phyloP scores from a whole-genome alignment of 192 early-diverging fungal species.

The Podila verticillata region DNA sequence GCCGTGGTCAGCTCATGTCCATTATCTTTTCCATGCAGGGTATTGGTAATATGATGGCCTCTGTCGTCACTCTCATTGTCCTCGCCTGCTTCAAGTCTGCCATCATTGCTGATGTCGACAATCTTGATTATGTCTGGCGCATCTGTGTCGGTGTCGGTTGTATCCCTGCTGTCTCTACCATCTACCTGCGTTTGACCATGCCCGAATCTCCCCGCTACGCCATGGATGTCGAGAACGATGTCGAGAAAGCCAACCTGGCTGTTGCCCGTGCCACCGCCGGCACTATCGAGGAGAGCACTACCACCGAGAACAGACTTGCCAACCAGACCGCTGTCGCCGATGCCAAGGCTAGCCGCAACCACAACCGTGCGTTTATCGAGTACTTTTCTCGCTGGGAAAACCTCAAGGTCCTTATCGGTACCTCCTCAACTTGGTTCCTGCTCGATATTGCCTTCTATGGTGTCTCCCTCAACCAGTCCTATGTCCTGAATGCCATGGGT shows the following conservation, averaged over 20 bases:
- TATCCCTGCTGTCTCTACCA: conserved; percentile 74
- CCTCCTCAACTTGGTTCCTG: conserved; percentile 75
- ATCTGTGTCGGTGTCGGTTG: conserved; percentile 79
- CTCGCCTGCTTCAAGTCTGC: conserved; percentile 68
- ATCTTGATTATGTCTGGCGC: conserved; percentile 88
- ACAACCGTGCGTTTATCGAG: conserved; percentile 60
- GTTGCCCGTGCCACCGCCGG: conserved; percentile 36
- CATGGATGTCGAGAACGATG: conserved; percentile 66
- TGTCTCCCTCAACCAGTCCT: conserved; percentile 65
- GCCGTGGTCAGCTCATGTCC: conserved; percentile 76
- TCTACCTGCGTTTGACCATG: conserved; percentile 86
- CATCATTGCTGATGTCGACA: conserved; percentile 63
- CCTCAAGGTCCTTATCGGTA: conserved; percentile 76
- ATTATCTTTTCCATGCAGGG: conserved; percentile 90
- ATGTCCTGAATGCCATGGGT: conserved; percentile 74
- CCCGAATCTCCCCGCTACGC: conserved; percentile 85
- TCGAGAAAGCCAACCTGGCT: conserved; percentile 33
- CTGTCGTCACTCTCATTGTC: conserved; percentile 70
- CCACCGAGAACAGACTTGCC: conserved; percentile 31
- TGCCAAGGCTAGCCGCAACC: conserved; percentile 38
- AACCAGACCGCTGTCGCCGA: conserved; percentile 5
- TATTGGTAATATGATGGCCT: conserved; percentile 79
- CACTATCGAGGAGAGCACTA: conserved; percentile 50
- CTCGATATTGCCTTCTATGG: conserved; percentile 81
- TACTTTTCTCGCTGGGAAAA: conserved; percentile 84